phyloP scores from a whole-genome alignment of 2,329 filamentous ascomycete species.

The Arthrobotrys megalospora region DNA sequence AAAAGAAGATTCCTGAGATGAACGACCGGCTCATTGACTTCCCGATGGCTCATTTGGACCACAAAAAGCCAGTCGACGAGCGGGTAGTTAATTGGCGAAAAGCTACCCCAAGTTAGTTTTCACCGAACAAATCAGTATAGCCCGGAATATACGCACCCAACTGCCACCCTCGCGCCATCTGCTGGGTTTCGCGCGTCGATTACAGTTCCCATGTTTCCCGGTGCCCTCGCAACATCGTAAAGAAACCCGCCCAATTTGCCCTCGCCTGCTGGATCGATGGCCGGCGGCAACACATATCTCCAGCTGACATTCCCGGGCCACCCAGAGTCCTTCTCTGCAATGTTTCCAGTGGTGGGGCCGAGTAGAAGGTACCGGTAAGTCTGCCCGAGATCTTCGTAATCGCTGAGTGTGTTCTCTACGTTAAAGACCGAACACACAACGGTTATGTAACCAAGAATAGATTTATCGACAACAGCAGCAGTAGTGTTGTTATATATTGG shows the following conservation, averaged over 20 bases:
- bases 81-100: slow-evolving; percentile 37
- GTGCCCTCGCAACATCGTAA: slow-evolving; percentile 28
- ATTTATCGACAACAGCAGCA: slow-evolving; percentile 39
- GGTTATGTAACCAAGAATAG: slow-evolving; percentile 57
- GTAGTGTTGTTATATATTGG: slow-evolving; percentile 61
- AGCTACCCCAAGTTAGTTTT: slow-evolving; percentile 10
- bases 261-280: slow-evolving; percentile 33
- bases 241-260: slow-evolving; percentile 48
- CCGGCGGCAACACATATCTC: slow-evolving; percentile 55
- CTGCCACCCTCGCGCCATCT: slow-evolving; percentile 38
- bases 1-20: slow-evolving; percentile 84
- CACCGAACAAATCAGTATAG: neutral
- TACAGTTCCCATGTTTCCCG: slow-evolving; percentile 22
- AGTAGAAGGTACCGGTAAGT: slow-evolving; percentile 51
- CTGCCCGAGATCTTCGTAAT: slow-evolving; percentile 41
- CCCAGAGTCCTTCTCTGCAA: slow-evolving; percentile 32
- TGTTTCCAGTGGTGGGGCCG: slow-evolving; percentile 38
- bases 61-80: slow-evolving; percentile 89
- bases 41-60: slow-evolving; percentile 81
- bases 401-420: slow-evolving; percentile 46
- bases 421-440: slow-evolving; percentile 48
- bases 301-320: slow-evolving; percentile 59
- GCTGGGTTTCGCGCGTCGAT: slow-evolving; percentile 51
- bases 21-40: slow-evolving; percentile 81
- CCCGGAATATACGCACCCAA: slow-evolving; percentile 35